Conservation (phyloP, 345 rosid species). For the Balakata baccata region DNA sequence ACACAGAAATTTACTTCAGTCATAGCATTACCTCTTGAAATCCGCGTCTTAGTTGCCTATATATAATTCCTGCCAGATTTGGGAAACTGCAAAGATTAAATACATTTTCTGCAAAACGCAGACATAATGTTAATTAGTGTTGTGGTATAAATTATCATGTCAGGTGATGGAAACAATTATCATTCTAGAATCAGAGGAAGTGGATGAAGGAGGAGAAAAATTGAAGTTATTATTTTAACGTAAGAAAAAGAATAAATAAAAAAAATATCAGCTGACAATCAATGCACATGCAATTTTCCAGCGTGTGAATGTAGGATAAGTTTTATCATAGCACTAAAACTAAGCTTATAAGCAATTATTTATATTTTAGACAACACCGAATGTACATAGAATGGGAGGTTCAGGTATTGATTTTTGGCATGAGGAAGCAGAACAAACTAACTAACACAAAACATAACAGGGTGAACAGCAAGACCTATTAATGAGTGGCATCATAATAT, state of each 20-base stretch:
- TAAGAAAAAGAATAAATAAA: not conserved
- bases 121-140: constrained; percentile 30
- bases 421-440: not conserved
- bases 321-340: not conserved
- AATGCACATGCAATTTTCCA: not conserved
- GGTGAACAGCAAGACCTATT: not conserved
- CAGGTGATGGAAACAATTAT: constrained; percentile 7
- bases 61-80: constrained; percentile 57
- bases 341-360: not conserved
- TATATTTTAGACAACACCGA: not conserved
- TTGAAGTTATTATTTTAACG: not conserved
- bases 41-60: constrained; percentile 64
- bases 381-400: not conserved
- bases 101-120: constrained; percentile 74
- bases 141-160: constrained; percentile 11
- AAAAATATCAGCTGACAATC: not conserved
- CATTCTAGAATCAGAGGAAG: not conserved
- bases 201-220: not conserved
- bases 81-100: constrained; percentile 86
- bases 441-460: not conserved
- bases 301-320: not conserved
- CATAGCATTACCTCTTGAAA: constrained; percentile 60
- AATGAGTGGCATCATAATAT: not conserved
- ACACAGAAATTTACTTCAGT: constrained; percentile 10
- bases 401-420: not conserved